Evolutionary conservation across 2,329 filamentous ascomycete genomes (phyloP).

Genomic region (Fusarium brevicatenulatum): DNA sequence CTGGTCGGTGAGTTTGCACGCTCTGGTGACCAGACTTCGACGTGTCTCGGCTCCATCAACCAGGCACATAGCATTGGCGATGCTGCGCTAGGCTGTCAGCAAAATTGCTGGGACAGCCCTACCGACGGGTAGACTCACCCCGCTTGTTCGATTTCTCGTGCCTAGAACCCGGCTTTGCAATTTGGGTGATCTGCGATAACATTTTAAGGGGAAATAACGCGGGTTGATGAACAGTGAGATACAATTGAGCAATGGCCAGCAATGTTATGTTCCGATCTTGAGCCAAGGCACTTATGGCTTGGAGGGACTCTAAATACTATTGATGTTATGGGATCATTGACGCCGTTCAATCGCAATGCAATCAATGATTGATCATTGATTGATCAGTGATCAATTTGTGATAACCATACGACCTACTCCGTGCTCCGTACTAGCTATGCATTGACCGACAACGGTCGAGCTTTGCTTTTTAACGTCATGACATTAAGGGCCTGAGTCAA

Average conservation of each 20-base stretch:
- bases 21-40: neutral
- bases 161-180: fast-evolving
- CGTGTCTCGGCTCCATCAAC: neutral
- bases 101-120: neutral
- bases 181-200: neutral
- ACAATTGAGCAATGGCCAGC: fast-evolving
- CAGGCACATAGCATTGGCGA: fast-evolving
- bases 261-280: neutral
- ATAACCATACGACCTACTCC: too few relatives aligned
- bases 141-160: neutral
- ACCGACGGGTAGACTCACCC: fast-evolving
- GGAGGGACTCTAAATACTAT: neutral
- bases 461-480: neutral
- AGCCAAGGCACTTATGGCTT: neutral
- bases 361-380: neutral
- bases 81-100: neutral
- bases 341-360: neutral
- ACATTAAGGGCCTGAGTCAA: too few relatives aligned
- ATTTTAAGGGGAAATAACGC: fast-evolving
- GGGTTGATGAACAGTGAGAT: neutral
- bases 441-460: neutral
- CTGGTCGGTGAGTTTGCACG: neutral
- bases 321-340: neutral
- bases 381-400: neutral
- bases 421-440: too few relatives aligned